phyloP scores from a whole-genome alignment of 2,329 filamentous ascomycete species.

The Penicillium sp. region DNA sequence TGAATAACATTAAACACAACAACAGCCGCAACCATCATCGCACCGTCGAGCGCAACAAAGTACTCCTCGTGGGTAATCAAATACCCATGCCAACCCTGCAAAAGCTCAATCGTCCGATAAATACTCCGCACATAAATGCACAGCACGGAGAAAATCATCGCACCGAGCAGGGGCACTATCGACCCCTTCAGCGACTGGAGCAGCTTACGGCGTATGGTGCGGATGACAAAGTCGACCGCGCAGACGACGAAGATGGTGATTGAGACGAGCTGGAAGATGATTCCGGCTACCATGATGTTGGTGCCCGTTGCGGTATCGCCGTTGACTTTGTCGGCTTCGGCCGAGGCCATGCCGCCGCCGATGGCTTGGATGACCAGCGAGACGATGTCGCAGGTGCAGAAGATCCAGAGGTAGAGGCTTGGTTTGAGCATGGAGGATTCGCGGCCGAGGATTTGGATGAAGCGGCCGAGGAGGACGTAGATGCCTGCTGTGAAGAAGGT shows the following conservation, averaged over 20 bases:
- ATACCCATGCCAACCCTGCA: conserved; percentile 54
- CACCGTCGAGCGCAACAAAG: conserved; percentile 54
- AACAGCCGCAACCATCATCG: conserved; percentile 53
- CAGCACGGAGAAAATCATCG: conserved; percentile 46
- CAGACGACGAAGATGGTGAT: conserved; percentile 56
- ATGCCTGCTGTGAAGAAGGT: conserved; percentile 56
- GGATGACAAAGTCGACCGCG: conserved; percentile 51
- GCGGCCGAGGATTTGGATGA: conserved; percentile 50
- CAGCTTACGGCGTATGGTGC: conserved; percentile 32
- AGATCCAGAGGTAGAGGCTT: conserved; percentile 51
- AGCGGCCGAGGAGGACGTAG: conserved; percentile 52
- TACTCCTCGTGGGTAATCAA: conserved; percentile 54
- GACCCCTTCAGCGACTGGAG: conserved; percentile 29
- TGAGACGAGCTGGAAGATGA: conserved; percentile 61
- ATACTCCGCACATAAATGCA: conserved; percentile 53
- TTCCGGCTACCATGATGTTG: conserved; percentile 56
- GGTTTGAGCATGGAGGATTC: conserved; percentile 48
- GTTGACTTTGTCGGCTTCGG: conserved; percentile 44
- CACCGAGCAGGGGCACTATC: conserved; percentile 37
- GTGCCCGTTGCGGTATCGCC: conserved; percentile 54
- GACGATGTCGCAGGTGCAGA: conserved; percentile 56
- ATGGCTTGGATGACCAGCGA: conserved; percentile 59
- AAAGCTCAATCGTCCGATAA: conserved; percentile 55
- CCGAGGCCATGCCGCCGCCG: conserved; percentile 56
- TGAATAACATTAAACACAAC: conserved; percentile 49